These are phyloP conservation scores for Phylloboletellus chloephorus DNA, from an alignment of 1,284 basidiomycete genomes.

Conservation along the genomic window DNA sequence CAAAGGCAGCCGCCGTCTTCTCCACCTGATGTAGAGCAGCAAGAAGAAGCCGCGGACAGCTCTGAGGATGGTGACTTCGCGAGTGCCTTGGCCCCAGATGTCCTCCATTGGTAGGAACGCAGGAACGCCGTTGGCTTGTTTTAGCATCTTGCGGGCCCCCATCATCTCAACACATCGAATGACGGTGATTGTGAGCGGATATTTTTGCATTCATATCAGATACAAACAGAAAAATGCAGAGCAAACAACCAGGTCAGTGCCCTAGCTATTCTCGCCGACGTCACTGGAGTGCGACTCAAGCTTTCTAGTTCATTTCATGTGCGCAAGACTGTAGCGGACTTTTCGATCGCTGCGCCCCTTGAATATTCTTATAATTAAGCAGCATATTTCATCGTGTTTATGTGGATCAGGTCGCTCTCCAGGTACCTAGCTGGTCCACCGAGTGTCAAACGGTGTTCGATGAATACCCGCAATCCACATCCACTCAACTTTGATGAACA, in stretches of 20 bases:
- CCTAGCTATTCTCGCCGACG: not conserved
- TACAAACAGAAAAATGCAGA: slow-evolving; percentile 2
- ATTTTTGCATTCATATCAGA: slow-evolving; percentile 4
- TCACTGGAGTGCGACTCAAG: slow-evolving; percentile 10
- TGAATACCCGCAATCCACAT: not conserved
- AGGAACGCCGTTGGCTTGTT: slow-evolving; percentile 7
- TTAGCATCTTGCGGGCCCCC: not conserved
- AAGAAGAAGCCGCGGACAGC: slow-evolving; percentile 11
- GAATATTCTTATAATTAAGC: slow-evolving; percentile 6
- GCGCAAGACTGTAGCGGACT: slow-evolving; percentile 1
- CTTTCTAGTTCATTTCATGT: slow-evolving; percentile 3
- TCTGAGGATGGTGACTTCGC: slow-evolving; percentile 11
- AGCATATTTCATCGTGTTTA: slow-evolving; percentile 5
- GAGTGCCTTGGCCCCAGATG: slow-evolving; percentile 12
- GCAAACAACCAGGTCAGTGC: slow-evolving; percentile 16
- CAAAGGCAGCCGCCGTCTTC: slow-evolving; percentile 9
- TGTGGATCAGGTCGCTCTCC: slow-evolving; percentile 24
- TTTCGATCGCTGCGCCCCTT: slow-evolving; percentile 8
- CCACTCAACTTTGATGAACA: not conserved
- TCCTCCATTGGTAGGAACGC: slow-evolving; percentile 5
- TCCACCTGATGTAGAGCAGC: slow-evolving; percentile 13
- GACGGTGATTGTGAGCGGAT: slow-evolving; percentile 18
- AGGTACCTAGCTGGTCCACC: slow-evolving; percentile 7
- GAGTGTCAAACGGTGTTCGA: slow-evolving; percentile 3
- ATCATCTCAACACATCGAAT: not conserved